Evolutionary conservation across 805 yeast genomes (phyloP).

Genomic region (Zygoascus bituminiphila): DNA sequence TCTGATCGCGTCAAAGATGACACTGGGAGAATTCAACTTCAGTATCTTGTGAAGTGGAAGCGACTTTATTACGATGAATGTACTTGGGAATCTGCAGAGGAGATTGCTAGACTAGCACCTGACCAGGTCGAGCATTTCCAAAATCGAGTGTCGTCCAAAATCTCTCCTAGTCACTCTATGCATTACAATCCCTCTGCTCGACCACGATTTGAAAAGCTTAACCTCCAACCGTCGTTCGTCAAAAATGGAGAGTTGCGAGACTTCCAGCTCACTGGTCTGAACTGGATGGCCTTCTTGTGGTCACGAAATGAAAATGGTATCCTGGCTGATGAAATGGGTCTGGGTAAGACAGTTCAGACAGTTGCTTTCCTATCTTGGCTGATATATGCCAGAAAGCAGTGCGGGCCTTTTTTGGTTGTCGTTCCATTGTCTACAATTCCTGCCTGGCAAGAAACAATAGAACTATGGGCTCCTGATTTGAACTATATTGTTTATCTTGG

Average conservation of each 20-base stretch:
- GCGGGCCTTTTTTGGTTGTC: conserved; percentile 94
- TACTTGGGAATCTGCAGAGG: conserved; percentile 92
- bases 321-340: conserved; percentile 97
- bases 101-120: conserved; percentile 78
- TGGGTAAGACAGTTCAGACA: conserved; percentile 96
- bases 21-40: conserved; percentile 60
- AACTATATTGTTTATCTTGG: conserved; percentile 92
- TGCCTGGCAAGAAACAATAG: conserved; percentile 99
- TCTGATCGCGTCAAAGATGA: conserved; percentile 50
- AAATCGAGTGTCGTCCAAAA: conserved; percentile 70
- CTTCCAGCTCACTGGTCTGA: conserved; percentile 94
- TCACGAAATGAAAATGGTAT: conserved; percentile 96
- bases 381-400: conserved; percentile 88
- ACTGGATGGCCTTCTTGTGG: conserved; percentile 99
- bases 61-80: conserved; percentile 90
- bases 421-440: conserved; percentile 95
- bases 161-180: conserved; percentile 73
- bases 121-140: conserved; percentile 77
- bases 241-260: conserved; percentile 90
- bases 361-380: conserved; percentile 93
- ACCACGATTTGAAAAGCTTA: conserved; percentile 83
- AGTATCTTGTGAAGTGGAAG: conserved; percentile 89
- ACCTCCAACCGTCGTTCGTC: conserved; percentile 79
- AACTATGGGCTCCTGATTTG: conserved; percentile 93
- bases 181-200: conserved; percentile 59